Conservation (phyloP, 352 stramenopile genomes). For the Globisporangium paddicum region DNA sequence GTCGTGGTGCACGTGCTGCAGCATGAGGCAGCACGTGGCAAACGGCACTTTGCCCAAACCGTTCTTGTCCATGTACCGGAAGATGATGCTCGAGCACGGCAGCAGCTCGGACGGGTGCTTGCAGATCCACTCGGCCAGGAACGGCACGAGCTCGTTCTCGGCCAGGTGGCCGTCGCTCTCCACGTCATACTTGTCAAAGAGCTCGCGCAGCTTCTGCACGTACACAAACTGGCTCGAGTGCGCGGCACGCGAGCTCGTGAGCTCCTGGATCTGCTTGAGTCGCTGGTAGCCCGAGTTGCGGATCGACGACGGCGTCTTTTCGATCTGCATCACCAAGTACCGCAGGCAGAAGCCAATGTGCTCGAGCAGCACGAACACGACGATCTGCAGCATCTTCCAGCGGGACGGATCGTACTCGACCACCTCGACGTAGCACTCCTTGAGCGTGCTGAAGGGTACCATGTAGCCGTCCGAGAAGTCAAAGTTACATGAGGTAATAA, state of each 20-base stretch:
- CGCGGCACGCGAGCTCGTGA: slow-evolving; percentile 50
- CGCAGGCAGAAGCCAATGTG: slow-evolving; percentile 79
- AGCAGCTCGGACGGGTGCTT: slow-evolving; percentile 78
- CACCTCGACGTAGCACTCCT: slow-evolving; percentile 19
- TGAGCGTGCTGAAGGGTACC: slow-evolving; percentile 66
- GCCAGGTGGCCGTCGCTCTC: slow-evolving; percentile 59
- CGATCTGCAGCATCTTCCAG: slow-evolving; percentile 79
- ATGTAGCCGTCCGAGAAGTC: slow-evolving; percentile 63
- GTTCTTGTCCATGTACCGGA: slow-evolving; percentile 89
- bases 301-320: slow-evolving; percentile 72
- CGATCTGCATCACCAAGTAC: slow-evolving; percentile 78
- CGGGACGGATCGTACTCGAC: slow-evolving; percentile 19
- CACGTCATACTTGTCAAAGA: slow-evolving; percentile 80
- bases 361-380: slow-evolving; percentile 79
- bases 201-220: slow-evolving; percentile 66
- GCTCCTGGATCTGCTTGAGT: slow-evolving; percentile 77
- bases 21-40: slow-evolving; percentile 81
- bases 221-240: slow-evolving; percentile 78
- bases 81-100: slow-evolving; percentile 76
- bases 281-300: slow-evolving; percentile 67
- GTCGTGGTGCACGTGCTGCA: slow-evolving; percentile 86
- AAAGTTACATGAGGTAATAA: slow-evolving; percentile 73
- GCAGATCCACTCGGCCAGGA: slow-evolving; percentile 80
- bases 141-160: slow-evolving; percentile 64
- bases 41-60: slow-evolving; percentile 74